Percentiles rank a stretch among this genome's conserved stretches.
phyloP scores from a whole-genome alignment of 208 protist genomes.

The Naegleria lovaniensis region DNA sequence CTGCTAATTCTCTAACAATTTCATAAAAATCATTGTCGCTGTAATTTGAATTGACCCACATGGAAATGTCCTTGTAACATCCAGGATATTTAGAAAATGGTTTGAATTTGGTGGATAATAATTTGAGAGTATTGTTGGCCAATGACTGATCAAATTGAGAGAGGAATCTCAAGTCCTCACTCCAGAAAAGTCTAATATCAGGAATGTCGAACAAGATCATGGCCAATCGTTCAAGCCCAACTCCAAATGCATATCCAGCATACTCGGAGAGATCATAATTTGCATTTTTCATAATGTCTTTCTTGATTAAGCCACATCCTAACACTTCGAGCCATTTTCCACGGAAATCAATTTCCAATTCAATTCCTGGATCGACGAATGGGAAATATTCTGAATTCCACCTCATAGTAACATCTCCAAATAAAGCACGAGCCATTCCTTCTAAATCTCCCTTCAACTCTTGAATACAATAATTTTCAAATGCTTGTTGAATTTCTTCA shows the following conservation, averaged over 20 bases:
- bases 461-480: constrained; percentile 31
- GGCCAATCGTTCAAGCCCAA: constrained; percentile 73
- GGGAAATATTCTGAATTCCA: constrained; percentile 77
- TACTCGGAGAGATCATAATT: constrained; percentile 14
- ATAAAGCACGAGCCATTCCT: constrained; percentile 39
- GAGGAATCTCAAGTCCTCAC: constrained; percentile 53
- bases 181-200: constrained; percentile 83
- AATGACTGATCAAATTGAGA: constrained; percentile 42
- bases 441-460: constrained; percentile 56
- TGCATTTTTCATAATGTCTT: constrained; percentile 46
- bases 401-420: constrained; percentile 33
- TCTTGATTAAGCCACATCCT: constrained; percentile 63
- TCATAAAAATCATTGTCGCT: constrained; percentile 69
- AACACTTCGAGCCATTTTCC: constrained; percentile 72
- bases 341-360: constrained; percentile 72
- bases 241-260: constrained; percentile 50
- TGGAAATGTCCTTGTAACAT: constrained; percentile 65
- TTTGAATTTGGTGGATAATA: constrained; percentile 47
- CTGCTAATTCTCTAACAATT: constrained; percentile 51
- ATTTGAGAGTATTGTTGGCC: background rate
- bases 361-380: constrained; percentile 70
- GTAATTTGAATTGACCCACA: constrained; percentile 58
- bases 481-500: background rate
- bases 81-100: constrained; percentile 64
- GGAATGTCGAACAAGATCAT: constrained; percentile 75